Conservation (phyloP, 2,329 filamentous ascomycete species). For the Aspergillus thermomutatus region DNA sequence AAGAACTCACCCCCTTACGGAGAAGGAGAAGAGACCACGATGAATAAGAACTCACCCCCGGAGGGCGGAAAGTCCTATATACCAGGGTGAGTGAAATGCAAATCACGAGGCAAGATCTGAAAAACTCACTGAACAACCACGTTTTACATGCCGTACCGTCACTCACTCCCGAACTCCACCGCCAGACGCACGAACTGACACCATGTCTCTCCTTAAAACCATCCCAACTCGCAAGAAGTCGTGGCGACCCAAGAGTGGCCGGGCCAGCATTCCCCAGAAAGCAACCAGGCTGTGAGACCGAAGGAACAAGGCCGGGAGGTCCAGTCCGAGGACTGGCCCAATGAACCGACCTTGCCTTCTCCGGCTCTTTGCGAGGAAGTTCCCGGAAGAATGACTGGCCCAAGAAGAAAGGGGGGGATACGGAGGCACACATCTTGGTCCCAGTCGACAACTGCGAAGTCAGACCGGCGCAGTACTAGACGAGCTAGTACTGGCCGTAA, state of each 20-base stretch:
- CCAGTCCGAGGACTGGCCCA: not conserved
- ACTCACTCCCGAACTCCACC: conserved; percentile 5
- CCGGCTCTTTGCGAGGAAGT: not conserved
- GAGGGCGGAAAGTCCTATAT: not conserved
- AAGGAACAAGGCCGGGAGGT: not conserved
- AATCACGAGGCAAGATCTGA: not conserved
- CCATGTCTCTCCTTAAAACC: not conserved
- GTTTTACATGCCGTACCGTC: not conserved
- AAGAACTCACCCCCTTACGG: not conserved
- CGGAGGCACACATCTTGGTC: not conserved
- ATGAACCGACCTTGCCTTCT: not conserved
- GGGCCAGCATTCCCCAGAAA: not conserved
- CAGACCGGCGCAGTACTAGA: not conserved
- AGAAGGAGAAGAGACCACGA: not conserved
- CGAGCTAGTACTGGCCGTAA: not conserved
- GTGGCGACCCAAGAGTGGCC: not conserved
- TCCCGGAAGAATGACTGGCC: not conserved
- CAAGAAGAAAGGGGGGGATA: not conserved
- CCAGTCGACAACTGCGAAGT: not conserved
- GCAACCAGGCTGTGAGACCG: not conserved
- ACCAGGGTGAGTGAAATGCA: not conserved
- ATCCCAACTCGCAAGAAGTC: not conserved
- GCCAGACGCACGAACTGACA: not conserved
- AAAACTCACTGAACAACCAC: not conserved
- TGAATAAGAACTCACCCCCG: not conserved